Base-by-base conservation (phyloP, 495 filamentous ascomycete species). In the Talaromyces wortmannii region DNA sequence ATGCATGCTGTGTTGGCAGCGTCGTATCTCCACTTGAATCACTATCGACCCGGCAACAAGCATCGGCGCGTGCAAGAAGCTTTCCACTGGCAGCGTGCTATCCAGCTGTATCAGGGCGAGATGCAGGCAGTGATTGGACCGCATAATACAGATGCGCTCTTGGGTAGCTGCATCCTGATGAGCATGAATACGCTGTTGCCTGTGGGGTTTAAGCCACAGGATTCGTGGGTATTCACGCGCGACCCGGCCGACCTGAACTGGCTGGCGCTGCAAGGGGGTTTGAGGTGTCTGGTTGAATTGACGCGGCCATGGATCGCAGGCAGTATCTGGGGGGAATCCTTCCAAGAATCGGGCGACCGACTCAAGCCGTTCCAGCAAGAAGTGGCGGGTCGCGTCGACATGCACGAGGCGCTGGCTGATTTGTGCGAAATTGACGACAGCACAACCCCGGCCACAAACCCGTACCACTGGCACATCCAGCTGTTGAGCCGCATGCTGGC, bases 1-100 rank as follows among this genome's bases (percentile, higher is more conserved):
- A 76, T 79, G 75, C 77, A 80, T 55, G 63, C 67, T 42, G 62
- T 77, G 17, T 65, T 78, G 50, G 73, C 65, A 3, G 61, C 67
- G 18, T 65, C 75, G 53, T 66, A 67, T 16, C 63, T 68, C 29
- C 73, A 78, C 52, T 65, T 78, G 47, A 67, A 71, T 53, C 63
- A 63, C 45, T 53, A 67, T 12, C 57, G 65, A 52, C 63, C 61
- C 4, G 60, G 63, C 30, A 64, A 65, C 18, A 61, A 43, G 30
- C 47, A 53, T 16, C 71, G 71, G 54, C 61, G 67, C n/a, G 12
- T 68, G 5, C 61, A 65, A 18, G 76, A 78, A 58, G 62, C 69
- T 11, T 68, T 69, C 54, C 75, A 78, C 58, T 77, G 69, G 67
- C 71, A 71, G 57, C 65, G 67, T 46, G 63, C 69, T 29, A 73